Evolutionary conservation across 2,329 filamentous ascomycete species (phyloP), one percentile per base, ranked within the genome.

Genomic region (Diaporthe vexans): DNA sequence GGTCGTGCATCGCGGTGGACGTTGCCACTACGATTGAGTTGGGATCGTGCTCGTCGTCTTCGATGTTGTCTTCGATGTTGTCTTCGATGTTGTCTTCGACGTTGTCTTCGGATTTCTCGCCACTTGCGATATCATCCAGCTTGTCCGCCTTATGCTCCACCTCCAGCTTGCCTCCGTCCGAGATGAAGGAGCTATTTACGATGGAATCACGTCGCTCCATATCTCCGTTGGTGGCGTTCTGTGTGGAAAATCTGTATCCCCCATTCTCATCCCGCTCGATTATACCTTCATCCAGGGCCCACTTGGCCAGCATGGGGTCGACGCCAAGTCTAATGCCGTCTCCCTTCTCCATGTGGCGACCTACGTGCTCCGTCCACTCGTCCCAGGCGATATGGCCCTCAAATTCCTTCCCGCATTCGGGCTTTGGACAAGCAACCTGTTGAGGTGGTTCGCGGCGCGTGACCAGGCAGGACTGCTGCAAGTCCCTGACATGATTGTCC

Each of bases 361-460:
- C 95, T 0, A 98, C 93, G 81, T 98, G 96, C 81, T 98, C 96
- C 75, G 97, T 97, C 85, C 95, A 94, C 78, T 95, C 92, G 73
- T 98, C 94, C 96, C 96, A 98, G 11, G 93, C 93, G 3, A 89
- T 89, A 1, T 88, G 85, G 0, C 94, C 95, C 73, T 91, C 88
- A 79, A 98, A 98, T 0, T 87, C 83, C 67, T 88, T 89, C 15
- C 88, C 85, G 80, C 96, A 98, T 78, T 94, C 94, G 0, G 88
- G 85, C 78, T 91, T 91, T 0, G 91, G 91, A 77, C 94, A 95
- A 0, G 93, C 89, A 61, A 94, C 95, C 43, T 88, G 86, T 74
- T 91, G 89, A 0, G 96, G 96, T 0, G 94, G 90, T 35, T 89
- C 84, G 4, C 95, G 90, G 2, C 94, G 87, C 17, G 88, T 88